A percentile compares a stretch with the other conserved stretches of the same genome.
Evolutionary conservation across 352 stramenopile species (phyloP).

Genomic region (Phytophthora colocasiae): DNA sequence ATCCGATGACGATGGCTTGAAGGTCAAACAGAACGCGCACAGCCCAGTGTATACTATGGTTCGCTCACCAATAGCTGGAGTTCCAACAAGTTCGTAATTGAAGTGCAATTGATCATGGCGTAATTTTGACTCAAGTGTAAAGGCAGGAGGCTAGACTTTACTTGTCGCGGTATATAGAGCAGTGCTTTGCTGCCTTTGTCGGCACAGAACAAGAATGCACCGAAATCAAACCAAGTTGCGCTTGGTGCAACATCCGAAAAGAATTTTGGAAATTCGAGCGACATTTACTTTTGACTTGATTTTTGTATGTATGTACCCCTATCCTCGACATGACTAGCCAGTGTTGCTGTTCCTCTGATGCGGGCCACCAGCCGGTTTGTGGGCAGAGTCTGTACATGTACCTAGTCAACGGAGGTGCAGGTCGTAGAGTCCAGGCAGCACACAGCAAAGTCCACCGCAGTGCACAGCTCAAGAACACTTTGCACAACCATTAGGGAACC

Average conservation of each 20-base stretch:
- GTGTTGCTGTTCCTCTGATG: too few species aligned
- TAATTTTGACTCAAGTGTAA: neutral
- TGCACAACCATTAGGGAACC: conserved; percentile 6
- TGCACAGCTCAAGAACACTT: conserved; percentile 1
- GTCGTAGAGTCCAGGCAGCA: neutral
- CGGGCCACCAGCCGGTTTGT: too few species aligned
- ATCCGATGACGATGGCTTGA: conserved; percentile 6
- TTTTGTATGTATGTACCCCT: too few species aligned
- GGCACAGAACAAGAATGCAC: neutral
- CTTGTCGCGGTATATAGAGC: neutral
- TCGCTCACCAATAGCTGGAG: conserved; percentile 20
- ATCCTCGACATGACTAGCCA: too few species aligned
- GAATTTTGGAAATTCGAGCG: too few species aligned
- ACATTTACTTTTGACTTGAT: too few species aligned
- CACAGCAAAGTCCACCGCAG: neutral
- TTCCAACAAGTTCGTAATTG: neutral
- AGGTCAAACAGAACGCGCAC: conserved; percentile 14
- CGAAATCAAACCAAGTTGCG: neutral
- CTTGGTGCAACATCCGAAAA: too few species aligned
- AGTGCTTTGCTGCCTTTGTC: neutral
- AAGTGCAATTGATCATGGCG: too few species aligned
- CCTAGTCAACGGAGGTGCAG: too few species aligned
- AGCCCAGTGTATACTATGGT: conserved; percentile 36
- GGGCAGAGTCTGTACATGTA: too few species aligned
- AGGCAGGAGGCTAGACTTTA: neutral